Base-by-base conservation (phyloP, 805 yeast genomes). In the Suhomyces kilbournensis region DNA sequence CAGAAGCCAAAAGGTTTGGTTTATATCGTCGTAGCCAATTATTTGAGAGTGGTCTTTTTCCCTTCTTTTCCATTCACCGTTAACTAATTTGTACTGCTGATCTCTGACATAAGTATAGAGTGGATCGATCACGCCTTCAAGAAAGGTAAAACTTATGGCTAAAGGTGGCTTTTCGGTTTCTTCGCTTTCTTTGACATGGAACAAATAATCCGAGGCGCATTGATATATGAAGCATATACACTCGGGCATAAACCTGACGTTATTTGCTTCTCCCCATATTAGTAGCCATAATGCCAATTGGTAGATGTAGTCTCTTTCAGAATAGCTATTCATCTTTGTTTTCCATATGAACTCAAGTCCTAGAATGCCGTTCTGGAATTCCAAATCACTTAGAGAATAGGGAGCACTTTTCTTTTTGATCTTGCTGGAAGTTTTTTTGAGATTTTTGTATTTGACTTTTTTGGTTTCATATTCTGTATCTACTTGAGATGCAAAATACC, bases 401-500 rank as follows among this genome's bases (percentile, higher is more conserved):
- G 79, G 72, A 23, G 73, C 70, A 44, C 63, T 77, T 70, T 50
- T 65, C 66, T 44, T 66, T 63, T 47, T 73, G 62, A 50, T 71
- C 65, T 17, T 19, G 15, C 34, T 22, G 7, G 22, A 12, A 26
- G 9, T 7, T 14, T 35, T n/a, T 15, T 22, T 28, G 28, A 28
- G 7, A 34, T 30, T 43, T 17, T 28, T 28, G 19, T 42, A 26
- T 38, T 30, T 47, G 23, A 10, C 46, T 50, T 52, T 53, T 51
- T 78, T 72, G 63, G 79, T 77, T 3, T 87, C 87, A 43, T 82
- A 70, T 50, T 81, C 86, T 50, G 82, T 87, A 58, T 86, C 91
- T 35, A 87, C 72, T 68, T 85, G 90, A 7, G 96, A 90, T 44
- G 96, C 90, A 69, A 92, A 88, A 67, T 84, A 90, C 98, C 98